Evolutionary conservation across 2,329 filamentous ascomycete species (phyloP), one percentile per base, ranked within the genome.

Genomic region (Penicillium capsulatum): DNA sequence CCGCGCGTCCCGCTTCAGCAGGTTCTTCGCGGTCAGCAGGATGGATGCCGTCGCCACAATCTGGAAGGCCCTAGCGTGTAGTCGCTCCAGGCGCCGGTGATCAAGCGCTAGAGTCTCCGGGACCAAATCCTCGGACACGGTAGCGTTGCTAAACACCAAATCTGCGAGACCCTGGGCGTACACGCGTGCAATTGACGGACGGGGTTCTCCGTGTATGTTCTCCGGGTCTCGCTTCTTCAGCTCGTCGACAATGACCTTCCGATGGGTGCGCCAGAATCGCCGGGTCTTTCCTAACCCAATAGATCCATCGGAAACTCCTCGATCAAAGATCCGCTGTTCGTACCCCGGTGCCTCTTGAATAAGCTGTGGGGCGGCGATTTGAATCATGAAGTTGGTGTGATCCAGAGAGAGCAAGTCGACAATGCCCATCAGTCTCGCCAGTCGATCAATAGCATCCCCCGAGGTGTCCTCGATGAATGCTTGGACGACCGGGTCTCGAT

Each of bases 371-470:
- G 78, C 76, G 7, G 75, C 75, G 24, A 77, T 69, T 61, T 76
- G 76, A 34, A 83, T 69, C 58, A 82, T 73, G 60, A 81, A 83
- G 56, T 83, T 83, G 5, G 77, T 77, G 53, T 83, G 79, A 54
- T 83, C 80, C 19, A 83, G 64, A 7, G 74, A 79, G 15, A 83
- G 66, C 22, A 79, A 65, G 48, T 83, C 80, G 36, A 83, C 80
- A 35, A 79, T 72, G 37, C 77, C 73, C 48, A 83, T 73, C n/a
- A 83, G 64, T 47, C 74, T 73, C 55, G 79, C 79, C 8, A 83
- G 65, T 50, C 80, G 80, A 51, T 81, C 76, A 39, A 82, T 79
- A 58, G 79, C 79, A 58, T 77, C 74, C 2, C 71, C 66, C 2
- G 65, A 67, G 7, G 55, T 64, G 42, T 79, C 70, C 17, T 76